Evolutionary conservation across 2,329 filamentous ascomycete species (phyloP).

Genomic region (Colletotrichum eremochloae): DNA sequence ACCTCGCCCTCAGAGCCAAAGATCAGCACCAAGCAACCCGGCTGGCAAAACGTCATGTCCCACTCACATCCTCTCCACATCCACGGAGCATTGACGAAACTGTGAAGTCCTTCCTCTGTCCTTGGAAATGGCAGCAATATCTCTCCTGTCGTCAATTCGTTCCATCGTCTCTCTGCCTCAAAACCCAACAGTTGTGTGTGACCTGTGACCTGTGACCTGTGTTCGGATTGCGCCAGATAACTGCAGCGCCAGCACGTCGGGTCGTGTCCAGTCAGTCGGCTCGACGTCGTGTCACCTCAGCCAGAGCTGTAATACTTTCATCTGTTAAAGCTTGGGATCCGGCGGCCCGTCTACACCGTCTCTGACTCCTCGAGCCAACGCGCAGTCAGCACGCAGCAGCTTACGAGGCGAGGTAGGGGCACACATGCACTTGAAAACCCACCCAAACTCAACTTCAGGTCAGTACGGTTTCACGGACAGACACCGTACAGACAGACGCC

Average conservation of each 20-base stretch:
- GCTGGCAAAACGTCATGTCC: slow-evolving; percentile 34
- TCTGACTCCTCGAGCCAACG: slow-evolving; percentile 1
- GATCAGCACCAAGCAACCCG: slow-evolving; percentile 22
- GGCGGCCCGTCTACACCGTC: background rate
- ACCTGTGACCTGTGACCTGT: background rate
- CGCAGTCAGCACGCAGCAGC: slow-evolving; percentile 12
- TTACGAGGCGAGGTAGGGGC: background rate
- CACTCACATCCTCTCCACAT: slow-evolving; percentile 11
- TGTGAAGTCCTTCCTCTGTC: background rate
- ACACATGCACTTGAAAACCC: background rate
- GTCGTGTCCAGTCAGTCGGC: background rate
- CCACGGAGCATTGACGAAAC: slow-evolving; percentile 13
- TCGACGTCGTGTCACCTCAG: slow-evolving; percentile 13
- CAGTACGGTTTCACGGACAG: background rate
- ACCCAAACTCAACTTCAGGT: slow-evolving; percentile 15
- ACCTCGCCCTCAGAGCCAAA: slow-evolving; percentile 13
- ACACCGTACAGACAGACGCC: background rate
- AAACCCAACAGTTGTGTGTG: slow-evolving; percentile 10
- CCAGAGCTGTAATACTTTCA: background rate
- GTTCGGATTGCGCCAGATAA: slow-evolving; percentile 9
- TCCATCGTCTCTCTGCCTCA: background rate
- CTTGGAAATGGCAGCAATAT: slow-evolving; percentile 17
- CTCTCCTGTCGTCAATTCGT: background rate
- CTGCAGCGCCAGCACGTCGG: slow-evolving; percentile 2
- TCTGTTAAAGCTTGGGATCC: background rate